Percentiles rank a stretch among this genome's conserved stretches.
These are phyloP conservation scores for Gentiana straminea DNA, from an alignment of 257 asterid species.

Conservation along the genomic window DNA sequence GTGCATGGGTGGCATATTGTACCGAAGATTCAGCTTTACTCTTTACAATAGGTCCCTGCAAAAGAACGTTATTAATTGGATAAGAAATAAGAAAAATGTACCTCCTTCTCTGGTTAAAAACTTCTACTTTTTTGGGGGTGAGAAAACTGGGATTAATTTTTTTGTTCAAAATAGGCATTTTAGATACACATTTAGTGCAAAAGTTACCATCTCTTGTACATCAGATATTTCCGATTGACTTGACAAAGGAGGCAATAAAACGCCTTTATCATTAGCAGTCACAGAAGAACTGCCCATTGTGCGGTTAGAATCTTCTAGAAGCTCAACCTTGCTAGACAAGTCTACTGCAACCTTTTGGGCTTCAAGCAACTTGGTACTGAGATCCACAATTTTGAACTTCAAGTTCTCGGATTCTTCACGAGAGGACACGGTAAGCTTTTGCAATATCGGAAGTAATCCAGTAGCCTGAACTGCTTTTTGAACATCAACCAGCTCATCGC, in stretches of 20 bases:
- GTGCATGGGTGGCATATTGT: constrained; percentile 73
- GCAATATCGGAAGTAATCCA: constrained; percentile 47
- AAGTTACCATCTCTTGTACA: constrained; percentile 69
- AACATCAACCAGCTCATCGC: constrained; percentile 41
- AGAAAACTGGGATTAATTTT: no score
- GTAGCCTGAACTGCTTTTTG: constrained; percentile 29
- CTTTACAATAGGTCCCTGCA: constrained; percentile 53
- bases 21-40: constrained; percentile 38
- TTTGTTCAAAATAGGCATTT: no score
- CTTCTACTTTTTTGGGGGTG: no score
- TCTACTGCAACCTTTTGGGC: constrained; percentile 55
- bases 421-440: constrained; percentile 41
- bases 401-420: constrained; percentile 52
- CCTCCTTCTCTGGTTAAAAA: no score
- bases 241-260: constrained; percentile 37
- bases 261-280: constrained; percentile 45
- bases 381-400: constrained; percentile 58
- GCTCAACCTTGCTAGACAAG: constrained; percentile 59
- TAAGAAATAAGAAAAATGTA: background rate
- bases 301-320: constrained; percentile 58
- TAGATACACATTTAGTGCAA: constrained; percentile 3
- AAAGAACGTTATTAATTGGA: constrained; percentile 10
- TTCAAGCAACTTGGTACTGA: constrained; percentile 52
- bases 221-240: constrained; percentile 83
- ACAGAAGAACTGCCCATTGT: constrained; percentile 32